Conservation (phyloP, 345 rosid genomes). For the Salix suchowensis region DNA sequence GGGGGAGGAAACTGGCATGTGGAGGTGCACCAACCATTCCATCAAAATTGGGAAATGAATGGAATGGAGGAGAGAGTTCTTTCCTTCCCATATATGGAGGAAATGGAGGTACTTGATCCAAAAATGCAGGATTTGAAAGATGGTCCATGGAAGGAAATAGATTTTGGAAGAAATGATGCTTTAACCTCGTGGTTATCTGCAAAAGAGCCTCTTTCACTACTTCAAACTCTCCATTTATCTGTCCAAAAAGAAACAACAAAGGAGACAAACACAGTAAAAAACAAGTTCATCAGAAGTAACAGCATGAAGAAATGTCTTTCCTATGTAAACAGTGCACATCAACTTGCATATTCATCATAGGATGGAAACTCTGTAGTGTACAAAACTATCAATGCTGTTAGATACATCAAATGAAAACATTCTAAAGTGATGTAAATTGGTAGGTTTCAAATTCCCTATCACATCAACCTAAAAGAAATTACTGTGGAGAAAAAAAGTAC, state of each 20-base stretch:
- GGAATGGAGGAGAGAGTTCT: conserved; percentile 61
- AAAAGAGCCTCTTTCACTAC: conserved; percentile 65
- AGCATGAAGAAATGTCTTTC: no score
- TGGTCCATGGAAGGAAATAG: conserved; percentile 44
- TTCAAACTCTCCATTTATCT: conserved; percentile 66
- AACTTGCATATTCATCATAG: no score
- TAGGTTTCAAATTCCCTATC: neutral
- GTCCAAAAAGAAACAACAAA: conserved; percentile 10
- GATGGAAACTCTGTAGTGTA: no score
- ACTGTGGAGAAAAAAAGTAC: conserved; percentile 26
- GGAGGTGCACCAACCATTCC: conserved; percentile 50
- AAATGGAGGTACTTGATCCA: conserved; percentile 53
- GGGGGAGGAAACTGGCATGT: conserved; percentile 47
- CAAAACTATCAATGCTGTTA: no score
- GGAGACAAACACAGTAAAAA: neutral
- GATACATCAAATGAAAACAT: neutral
- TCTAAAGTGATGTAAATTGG: neutral
- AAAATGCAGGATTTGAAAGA: conserved; percentile 44
- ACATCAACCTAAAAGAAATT: conserved; percentile 6
- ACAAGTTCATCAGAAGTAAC: no score
- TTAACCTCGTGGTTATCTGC: conserved; percentile 64
- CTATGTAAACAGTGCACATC: no score
- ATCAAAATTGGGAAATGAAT: conserved; percentile 49
- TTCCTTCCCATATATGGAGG: conserved; percentile 56
- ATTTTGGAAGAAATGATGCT: conserved; percentile 57